phyloP scores from a whole-genome alignment of 2,329 filamentous ascomycete species.

The Paradendryphiella salina region DNA sequence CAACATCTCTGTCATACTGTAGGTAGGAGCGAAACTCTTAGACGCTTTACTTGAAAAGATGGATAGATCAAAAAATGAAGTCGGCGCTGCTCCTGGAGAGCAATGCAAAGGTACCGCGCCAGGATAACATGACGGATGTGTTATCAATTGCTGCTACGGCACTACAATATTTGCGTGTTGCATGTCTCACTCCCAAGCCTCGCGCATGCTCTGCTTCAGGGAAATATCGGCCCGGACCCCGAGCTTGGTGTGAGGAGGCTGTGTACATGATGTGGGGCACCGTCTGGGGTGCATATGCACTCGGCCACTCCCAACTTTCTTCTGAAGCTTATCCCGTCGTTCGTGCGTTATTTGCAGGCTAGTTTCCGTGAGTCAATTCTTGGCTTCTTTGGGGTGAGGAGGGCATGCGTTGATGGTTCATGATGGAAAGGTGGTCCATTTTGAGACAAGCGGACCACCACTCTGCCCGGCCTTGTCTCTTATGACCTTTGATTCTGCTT shows the following conservation, averaged over 20 bases:
- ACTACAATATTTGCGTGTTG: neutral
- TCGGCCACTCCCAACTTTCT: neutral
- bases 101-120: too few relatives aligned
- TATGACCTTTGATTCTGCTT: neutral
- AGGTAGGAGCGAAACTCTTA: too few relatives aligned
- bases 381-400: neutral
- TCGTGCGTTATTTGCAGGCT: neutral
- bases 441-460: neutral
- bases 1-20: too few relatives aligned
- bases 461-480: neutral
- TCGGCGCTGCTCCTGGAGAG: too few relatives aligned
- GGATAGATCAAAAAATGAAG: too few relatives aligned
- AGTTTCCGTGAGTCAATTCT: neutral
- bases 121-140: too few relatives aligned
- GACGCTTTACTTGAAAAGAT: too few relatives aligned
- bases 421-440: neutral
- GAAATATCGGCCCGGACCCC: neutral
- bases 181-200: neutral
- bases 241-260: slow-evolving; percentile 14
- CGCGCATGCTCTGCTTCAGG: neutral
- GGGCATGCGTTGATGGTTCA: neutral
- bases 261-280: slow-evolving; percentile 14
- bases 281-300: neutral
- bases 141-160: neutral
- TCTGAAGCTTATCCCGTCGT: slow-evolving; percentile 35